These are phyloP conservation scores for Geranium incanum DNA, from an alignment of 441 rosid species.

Conservation along the genomic window DNA sequence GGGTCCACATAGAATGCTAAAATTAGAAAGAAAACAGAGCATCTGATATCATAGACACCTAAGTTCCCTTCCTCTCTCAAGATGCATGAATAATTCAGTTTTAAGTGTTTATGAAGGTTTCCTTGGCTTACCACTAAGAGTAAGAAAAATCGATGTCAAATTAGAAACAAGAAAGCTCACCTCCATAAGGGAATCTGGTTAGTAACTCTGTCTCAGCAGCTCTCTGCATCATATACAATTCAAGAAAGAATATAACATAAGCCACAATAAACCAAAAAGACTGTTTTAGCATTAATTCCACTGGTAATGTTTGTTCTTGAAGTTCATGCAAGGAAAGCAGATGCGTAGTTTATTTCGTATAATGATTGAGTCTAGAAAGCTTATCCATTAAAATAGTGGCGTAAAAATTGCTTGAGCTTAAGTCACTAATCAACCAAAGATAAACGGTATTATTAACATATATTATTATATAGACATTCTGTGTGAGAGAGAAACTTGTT, in stretches of 20 bases:
- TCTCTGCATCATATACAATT: conserved; percentile 42
- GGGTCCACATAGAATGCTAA: background rate
- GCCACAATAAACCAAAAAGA: background rate
- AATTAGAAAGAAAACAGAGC: background rate
- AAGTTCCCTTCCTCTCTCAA: background rate
- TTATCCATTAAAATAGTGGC: no score
- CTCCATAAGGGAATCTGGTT: conserved; percentile 78
- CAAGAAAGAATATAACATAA: conserved; percentile 9
- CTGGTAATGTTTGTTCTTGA: background rate
- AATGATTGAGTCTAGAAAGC: background rate
- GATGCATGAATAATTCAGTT: background rate
- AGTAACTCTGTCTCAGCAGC: conserved; percentile 89
- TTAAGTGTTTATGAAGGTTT: background rate
- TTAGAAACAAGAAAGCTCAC: conserved; percentile 29
- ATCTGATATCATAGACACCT: background rate
- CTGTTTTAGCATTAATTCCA: background rate
- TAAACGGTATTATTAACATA: background rate
- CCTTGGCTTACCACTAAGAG: background rate
- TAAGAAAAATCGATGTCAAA: background rate
- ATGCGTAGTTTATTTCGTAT: background rate
- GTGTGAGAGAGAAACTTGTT: background rate
- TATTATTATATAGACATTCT: no score
- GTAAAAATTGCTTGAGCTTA: no score
- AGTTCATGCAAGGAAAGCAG: background rate
- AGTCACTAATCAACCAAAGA: no score